Percentiles rank a stretch among this genome's conserved stretches.
phyloP scores from a whole-genome alignment of 1,284 basidiomycete species.

The Porodaedalea pini region DNA sequence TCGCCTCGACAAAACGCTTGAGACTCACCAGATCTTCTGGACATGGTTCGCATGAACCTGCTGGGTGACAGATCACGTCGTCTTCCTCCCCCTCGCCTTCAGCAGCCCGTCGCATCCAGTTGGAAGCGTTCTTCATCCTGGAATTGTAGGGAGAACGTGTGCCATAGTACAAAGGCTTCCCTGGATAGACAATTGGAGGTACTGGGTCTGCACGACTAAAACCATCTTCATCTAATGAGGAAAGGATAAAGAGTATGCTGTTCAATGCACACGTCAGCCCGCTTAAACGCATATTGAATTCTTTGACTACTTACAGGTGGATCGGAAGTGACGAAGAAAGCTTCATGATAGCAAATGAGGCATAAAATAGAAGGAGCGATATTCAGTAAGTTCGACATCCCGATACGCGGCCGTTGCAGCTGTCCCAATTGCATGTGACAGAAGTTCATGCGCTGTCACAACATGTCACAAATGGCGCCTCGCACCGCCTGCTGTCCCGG shows the following conservation, averaged over 20 bases:
- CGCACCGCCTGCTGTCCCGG: too few species aligned
- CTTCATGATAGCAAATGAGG: neutral
- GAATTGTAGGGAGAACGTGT: neutral
- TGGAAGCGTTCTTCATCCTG: neutral
- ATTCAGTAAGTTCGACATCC: neutral
- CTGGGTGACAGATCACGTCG: conserved; percentile 61
- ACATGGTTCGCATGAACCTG: conserved; percentile 81
- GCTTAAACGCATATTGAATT: neutral
- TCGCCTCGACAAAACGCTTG: too few species aligned
- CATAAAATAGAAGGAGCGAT: neutral
- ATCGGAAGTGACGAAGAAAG: neutral
- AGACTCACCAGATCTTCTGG: conserved; percentile 69
- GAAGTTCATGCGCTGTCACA: too few species aligned
- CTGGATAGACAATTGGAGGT: neutral
- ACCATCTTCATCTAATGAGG: neutral
- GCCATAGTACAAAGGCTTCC: too few species aligned
- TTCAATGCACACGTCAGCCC: neutral
- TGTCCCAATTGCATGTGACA: too few species aligned
- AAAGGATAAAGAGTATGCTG: neutral
- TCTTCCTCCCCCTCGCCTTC: neutral
- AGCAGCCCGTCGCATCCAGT: neutral
- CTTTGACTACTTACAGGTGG: neutral
- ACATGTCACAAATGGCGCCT: too few species aligned
- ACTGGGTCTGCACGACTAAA: neutral
- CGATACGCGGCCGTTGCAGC: neutral